A percentile compares a stretch with the other conserved stretches of the same genome.
Evolutionary conservation across 768 basidiomycete genomes (phyloP).

Genomic region (Amanita rubescens): DNA sequence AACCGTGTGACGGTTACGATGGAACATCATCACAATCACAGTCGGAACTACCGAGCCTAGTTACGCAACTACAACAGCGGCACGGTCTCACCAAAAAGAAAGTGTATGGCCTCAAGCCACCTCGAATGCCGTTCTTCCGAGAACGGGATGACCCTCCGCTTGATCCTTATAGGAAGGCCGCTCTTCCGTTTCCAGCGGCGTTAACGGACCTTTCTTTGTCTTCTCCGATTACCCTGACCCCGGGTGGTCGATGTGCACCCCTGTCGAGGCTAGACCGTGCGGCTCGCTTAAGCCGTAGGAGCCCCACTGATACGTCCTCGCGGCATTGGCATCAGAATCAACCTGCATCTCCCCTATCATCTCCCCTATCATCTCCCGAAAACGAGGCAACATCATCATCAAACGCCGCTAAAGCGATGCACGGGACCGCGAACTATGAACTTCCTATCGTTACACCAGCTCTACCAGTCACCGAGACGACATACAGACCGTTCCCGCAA

Average conservation of each 20-base stretch:
- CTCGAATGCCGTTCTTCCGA: slow-evolving; percentile 44
- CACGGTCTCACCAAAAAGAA: slow-evolving; percentile 70
- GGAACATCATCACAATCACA: slow-evolving; percentile 14
- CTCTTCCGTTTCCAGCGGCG: slow-evolving; percentile 23
- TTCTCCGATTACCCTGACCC: slow-evolving; percentile 7
- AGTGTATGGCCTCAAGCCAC: slow-evolving; percentile 46
- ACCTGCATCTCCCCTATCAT: slow-evolving; percentile 27
- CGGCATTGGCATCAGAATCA: slow-evolving; percentile 25
- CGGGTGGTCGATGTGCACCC: slow-evolving; percentile 25
- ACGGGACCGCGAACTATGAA: slow-evolving; percentile 1
- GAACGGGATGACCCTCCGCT: slow-evolving; percentile 27
- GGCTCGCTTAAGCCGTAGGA: slow-evolving; percentile 25
- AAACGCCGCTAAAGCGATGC: background rate
- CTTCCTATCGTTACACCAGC: background rate
- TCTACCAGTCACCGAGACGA: background rate
- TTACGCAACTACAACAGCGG: slow-evolving; percentile 55
- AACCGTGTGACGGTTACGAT: background rate
- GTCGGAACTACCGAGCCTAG: slow-evolving; percentile 40
- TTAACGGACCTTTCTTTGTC: slow-evolving; percentile 5
- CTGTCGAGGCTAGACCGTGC: slow-evolving; percentile 28
- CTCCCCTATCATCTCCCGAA: slow-evolving; percentile 33
- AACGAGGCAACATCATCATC: slow-evolving; percentile 16
- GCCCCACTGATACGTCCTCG: slow-evolving; percentile 25
- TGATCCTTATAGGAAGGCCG: slow-evolving; percentile 18
- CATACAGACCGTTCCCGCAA: background rate